phyloP scores from a whole-genome alignment of 78 protist genomes.

The Anaeramoeba ignava region DNA sequence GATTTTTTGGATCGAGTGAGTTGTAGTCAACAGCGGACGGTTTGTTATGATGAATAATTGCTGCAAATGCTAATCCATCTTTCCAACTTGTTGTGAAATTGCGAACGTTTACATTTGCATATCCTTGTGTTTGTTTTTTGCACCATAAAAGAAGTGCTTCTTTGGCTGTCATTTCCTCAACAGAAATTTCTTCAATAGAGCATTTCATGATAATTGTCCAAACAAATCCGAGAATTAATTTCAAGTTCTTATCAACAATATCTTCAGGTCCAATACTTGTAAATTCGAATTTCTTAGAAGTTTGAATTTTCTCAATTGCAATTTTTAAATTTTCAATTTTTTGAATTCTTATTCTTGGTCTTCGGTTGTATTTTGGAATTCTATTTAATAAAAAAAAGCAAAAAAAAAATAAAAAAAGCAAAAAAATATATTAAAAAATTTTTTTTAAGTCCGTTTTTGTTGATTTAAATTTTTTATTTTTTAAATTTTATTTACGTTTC shows the following conservation, averaged over 20 bases:
- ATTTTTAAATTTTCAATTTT: too few species aligned
- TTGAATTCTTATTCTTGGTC: too few species aligned
- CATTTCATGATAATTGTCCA: not conserved
- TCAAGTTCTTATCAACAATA: not conserved
- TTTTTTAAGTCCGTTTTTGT: too few species aligned
- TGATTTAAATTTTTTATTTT: too few species aligned
- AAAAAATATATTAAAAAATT: too few species aligned
- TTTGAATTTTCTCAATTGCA: too few species aligned
- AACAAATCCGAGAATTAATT: not conserved
- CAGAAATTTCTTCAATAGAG: not conserved
- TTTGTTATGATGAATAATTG: not conserved
- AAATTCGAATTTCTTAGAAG: too few species aligned
- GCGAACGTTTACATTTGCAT: not conserved
- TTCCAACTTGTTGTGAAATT: not conserved
- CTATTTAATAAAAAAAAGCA: too few species aligned
- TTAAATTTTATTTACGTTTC: too few species aligned
- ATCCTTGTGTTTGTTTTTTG: not conserved
- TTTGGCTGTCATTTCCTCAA: not conserved
- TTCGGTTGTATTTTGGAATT: too few species aligned
- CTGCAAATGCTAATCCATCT: not conserved
- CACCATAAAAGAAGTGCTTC: constrained; percentile 2
- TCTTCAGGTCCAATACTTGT: too few species aligned
- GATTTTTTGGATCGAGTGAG: not conserved
- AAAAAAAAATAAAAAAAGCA: too few species aligned
- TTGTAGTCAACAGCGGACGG: not conserved